A percentile compares a stretch with the other conserved stretches of the same genome.
phyloP scores from a whole-genome alignment of 495 filamentous ascomycete species.

The Aspergillus mulundensis region DNA sequence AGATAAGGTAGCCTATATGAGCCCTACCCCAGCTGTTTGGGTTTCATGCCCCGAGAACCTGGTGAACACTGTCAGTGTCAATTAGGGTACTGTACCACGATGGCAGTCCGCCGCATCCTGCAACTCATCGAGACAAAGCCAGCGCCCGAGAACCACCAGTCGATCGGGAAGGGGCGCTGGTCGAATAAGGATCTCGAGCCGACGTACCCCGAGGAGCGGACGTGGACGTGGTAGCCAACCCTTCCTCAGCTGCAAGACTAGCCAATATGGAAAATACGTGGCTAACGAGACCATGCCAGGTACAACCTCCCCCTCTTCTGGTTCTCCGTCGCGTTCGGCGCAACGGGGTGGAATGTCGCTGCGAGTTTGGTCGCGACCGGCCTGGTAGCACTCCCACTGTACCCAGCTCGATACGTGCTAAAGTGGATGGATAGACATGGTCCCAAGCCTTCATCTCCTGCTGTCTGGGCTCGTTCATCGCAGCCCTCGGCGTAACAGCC shows the following conservation, averaged over 20 bases:
- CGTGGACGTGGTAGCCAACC: constrained; percentile 1
- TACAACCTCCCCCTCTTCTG: constrained; percentile 6
- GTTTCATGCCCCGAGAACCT: too few species aligned
- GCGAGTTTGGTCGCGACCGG: not conserved
- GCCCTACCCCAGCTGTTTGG: too few species aligned
- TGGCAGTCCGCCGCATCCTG: not conserved
- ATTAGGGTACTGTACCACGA: too few species aligned
- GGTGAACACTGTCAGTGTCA: too few species aligned
- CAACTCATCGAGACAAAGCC: not conserved
- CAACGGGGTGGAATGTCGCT: constrained; percentile 8
- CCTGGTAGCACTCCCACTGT: not conserved
- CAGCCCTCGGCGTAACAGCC: not conserved
- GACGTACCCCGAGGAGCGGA: constrained; percentile 8
- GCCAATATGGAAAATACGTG: too few species aligned
- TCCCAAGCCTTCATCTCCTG: constrained; percentile 3
- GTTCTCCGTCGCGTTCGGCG: constrained; percentile 5
- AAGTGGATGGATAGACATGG: not conserved
- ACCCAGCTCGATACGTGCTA: too few species aligned
- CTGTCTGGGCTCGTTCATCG: constrained; percentile 6
- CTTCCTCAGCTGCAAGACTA: too few species aligned
- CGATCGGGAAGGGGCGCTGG: constrained; percentile 4
- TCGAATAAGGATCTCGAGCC: constrained; percentile 5
- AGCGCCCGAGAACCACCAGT: constrained; percentile 1
- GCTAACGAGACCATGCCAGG: not conserved
- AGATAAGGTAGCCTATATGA: too few species aligned